These are phyloP conservation scores for Micractinium sp. DNA, from an alignment of 139 green algal species.

Conservation along the genomic window DNA sequence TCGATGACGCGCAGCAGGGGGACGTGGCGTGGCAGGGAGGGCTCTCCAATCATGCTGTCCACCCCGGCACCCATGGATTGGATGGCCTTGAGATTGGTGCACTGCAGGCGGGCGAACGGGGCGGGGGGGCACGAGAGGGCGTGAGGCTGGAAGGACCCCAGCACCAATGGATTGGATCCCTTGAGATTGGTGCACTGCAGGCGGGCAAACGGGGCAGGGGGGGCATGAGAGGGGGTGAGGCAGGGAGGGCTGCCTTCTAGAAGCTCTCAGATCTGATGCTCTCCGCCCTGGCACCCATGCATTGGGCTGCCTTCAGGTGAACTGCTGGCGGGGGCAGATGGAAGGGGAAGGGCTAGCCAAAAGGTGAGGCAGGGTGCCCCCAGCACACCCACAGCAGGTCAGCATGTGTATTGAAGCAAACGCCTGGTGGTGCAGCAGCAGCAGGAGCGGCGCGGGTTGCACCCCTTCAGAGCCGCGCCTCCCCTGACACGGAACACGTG, in stretches of 20 bases:
- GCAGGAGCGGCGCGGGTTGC: not conserved
- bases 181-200: not conserved
- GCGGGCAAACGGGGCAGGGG: not conserved
- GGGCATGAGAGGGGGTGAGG: not conserved
- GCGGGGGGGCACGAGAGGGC: not conserved
- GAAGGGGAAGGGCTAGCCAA: not conserved
- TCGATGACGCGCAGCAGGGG: slow-evolving; percentile 64
- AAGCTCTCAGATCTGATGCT: too few species aligned
- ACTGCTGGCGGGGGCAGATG: not conserved
- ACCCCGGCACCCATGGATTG: slow-evolving; percentile 68
- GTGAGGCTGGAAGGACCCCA: slow-evolving; percentile 41
- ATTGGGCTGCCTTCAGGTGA: too few species aligned
- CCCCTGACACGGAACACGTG: not conserved
- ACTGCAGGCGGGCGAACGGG: not conserved
- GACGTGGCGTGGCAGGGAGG: slow-evolving; percentile 47
- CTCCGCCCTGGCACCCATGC: too few species aligned
- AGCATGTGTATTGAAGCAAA: not conserved
- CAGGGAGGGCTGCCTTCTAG: not conserved
- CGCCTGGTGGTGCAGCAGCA: not conserved
- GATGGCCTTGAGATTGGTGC: slow-evolving; percentile 50
- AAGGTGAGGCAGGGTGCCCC: not conserved
- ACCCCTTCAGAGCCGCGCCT: not conserved
- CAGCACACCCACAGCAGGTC: not conserved
- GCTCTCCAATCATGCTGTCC: slow-evolving; percentile 52
- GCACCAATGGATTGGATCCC: slow-evolving; percentile 61